A percentile compares a stretch with the other conserved stretches of the same genome.
Evolutionary conservation across 768 basidiomycete species (phyloP).

Genomic region (Kwoniella botswanensis): DNA sequence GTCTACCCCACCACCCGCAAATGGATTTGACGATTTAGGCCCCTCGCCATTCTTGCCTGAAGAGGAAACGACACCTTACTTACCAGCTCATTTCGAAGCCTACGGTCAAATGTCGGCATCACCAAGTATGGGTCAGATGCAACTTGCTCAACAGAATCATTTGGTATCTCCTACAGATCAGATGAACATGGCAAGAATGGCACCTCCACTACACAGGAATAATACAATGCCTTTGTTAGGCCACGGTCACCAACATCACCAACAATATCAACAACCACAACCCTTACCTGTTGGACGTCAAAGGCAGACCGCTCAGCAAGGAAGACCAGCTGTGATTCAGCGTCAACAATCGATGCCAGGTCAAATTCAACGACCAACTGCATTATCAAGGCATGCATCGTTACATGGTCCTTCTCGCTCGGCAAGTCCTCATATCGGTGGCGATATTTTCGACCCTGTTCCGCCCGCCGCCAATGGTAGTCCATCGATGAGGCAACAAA

Average conservation of each 20-base stretch:
- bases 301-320: slow-evolving; percentile 9
- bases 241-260: slow-evolving; percentile 23
- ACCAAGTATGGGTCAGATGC: slow-evolving; percentile 13
- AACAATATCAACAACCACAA: slow-evolving; percentile 19
- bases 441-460: slow-evolving; percentile 41
- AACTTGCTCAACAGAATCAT: slow-evolving; percentile 15
- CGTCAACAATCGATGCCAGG: slow-evolving; percentile 36
- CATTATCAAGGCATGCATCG: slow-evolving; percentile 28
- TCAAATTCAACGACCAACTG: slow-evolving; percentile 24
- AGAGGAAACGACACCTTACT: slow-evolving; percentile 21
- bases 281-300: slow-evolving; percentile 14
- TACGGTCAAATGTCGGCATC: slow-evolving; percentile 21
- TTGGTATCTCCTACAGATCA: slow-evolving; percentile 32
- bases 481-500: slow-evolving; percentile 28
- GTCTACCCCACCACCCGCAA: slow-evolving; percentile 21
- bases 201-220: slow-evolving; percentile 21
- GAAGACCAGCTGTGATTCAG: slow-evolving; percentile 28
- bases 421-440: slow-evolving; percentile 39
- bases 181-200: slow-evolving; percentile 30
- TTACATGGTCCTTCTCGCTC: slow-evolving; percentile 31
- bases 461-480: slow-evolving; percentile 24
- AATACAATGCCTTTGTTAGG: slow-evolving; percentile 20
- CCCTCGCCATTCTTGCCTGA: slow-evolving; percentile 33
- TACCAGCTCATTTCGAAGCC: slow-evolving; percentile 30
- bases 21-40: slow-evolving; percentile 22